Conservation (phyloP, 768 basidiomycete species). For the Boletus coccyginus region DNA sequence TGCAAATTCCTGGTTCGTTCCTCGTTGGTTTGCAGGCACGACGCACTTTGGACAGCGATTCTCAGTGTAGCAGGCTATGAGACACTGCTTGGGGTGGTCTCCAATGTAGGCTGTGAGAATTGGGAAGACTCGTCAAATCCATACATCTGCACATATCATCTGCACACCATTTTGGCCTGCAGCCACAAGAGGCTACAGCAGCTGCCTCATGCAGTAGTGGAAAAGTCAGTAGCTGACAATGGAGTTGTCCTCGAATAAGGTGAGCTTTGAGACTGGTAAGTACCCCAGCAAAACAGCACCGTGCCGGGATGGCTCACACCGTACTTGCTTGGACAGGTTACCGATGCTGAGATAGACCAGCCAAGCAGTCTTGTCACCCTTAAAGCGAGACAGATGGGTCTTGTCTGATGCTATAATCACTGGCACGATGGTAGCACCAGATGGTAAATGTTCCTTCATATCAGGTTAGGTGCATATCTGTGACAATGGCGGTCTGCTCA, state of each 20-base stretch:
- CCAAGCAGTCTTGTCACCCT: neutral
- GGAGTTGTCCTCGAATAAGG: neutral
- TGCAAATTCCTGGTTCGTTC: neutral
- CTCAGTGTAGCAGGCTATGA: neutral
- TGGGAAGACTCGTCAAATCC: neutral
- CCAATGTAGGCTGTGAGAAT: neutral
- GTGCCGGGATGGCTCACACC: neutral
- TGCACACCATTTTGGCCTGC: neutral
- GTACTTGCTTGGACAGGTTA: neutral
- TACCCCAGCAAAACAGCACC: neutral
- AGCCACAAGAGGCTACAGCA: neutral
- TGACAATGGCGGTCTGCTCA: neutral
- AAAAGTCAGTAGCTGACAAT: neutral
- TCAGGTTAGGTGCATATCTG: too few species aligned
- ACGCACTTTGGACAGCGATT: neutral
- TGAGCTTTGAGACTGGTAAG: neutral
- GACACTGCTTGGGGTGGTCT: neutral
- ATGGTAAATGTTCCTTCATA: too few species aligned
- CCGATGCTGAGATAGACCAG: conserved; percentile 3
- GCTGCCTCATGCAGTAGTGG: conserved; percentile 2
- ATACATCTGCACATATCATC: conserved; percentile 4
- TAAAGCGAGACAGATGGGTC: neutral
- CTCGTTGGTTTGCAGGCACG: neutral
- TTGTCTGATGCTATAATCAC: neutral
- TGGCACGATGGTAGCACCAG: neutral